Base-by-base conservation (phyloP, 2,329 filamentous ascomycete species). In the Calonectria ilicicola region DNA sequence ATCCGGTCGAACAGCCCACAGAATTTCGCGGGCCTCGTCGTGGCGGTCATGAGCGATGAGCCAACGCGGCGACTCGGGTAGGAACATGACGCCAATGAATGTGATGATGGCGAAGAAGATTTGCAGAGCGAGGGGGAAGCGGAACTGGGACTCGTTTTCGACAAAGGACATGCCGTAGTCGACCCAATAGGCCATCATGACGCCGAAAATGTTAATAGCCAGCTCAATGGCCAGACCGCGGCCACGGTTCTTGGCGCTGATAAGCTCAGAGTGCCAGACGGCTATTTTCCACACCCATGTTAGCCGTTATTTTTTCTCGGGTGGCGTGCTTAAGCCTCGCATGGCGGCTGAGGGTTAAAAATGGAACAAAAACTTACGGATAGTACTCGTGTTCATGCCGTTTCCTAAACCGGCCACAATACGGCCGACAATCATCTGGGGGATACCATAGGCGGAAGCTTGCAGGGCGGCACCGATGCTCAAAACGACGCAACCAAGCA, bases 371-470 rank as follows among this genome's bases (percentile, higher is more conserved):
- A 12, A 32, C 74, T 84, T 73, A 76, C 83, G 83, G 21, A 84
- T 84, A 1, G 87, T 89, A 42, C 87, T 85, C 2, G 88, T 88
- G 64, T 89, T 89, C 79, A 86, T 80, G 6, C 85, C 85, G 53
- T 84, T 87, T 2, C 87, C 87, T 4, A 88, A 65, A 2, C 87
- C 87, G 7, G 84, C 84, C 23, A 88, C 82, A 26, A 88, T 82
- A 2, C 87, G 81, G 0, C 85, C 86, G 12, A 86, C 83, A 64
- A 87, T 85, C 80, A 88, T 82, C 58, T 86, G 83, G 21, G 83
- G 78, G n/a, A 87, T 80, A 5, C 77, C 76, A 63, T 81, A 85
- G 8, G 84, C 80, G 3, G 83, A 80, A 1, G 85, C 83, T 67
- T 88, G 86, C 1, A 88, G 79, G 14, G 83, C 78, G 2, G 84